A percentile compares a stretch with the other conserved stretches of the same genome.
These are phyloP conservation scores for Conringia planisiliqua DNA, from an alignment of 345 rosid genomes.

Conservation along the genomic window DNA sequence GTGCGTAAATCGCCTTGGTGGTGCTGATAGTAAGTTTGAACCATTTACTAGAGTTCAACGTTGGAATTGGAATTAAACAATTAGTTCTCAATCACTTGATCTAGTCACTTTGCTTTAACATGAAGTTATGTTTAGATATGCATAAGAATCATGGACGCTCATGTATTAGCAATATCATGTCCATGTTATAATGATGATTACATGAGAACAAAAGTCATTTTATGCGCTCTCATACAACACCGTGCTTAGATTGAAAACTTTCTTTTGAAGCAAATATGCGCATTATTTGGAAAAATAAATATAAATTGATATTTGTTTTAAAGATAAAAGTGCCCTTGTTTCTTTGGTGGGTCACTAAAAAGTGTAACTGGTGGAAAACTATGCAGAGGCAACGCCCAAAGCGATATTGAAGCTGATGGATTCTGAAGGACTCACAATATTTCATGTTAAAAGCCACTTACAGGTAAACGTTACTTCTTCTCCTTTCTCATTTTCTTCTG, in stretches of 20 bases:
- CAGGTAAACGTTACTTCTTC: slow-evolving; percentile 46
- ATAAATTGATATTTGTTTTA: neutral
- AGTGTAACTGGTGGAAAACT: slow-evolving; percentile 17
- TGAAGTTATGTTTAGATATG: slow-evolving; percentile 3
- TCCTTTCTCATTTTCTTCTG: neutral
- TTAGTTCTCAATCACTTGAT: neutral
- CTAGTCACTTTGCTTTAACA: slow-evolving; percentile 5
- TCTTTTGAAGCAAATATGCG: neutral
- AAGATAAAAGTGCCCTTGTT: slow-evolving; percentile 2
- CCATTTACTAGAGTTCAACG: neutral
- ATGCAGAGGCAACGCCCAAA: slow-evolving; percentile 86
- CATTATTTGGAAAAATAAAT: neutral
- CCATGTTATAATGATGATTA: neutral
- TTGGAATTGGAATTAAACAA: neutral
- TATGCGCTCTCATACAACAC: slow-evolving; percentile 1
- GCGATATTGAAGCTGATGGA: slow-evolving; percentile 89
- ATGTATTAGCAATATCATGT: neutral
- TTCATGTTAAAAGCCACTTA: slow-evolving; percentile 96
- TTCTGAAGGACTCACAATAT: slow-evolving; percentile 80
- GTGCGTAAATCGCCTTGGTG: slow-evolving; percentile 78
- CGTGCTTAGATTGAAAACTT: neutral
- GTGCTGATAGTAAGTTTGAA: slow-evolving; percentile 56
- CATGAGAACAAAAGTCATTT: neutral
- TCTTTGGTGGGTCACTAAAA: slow-evolving; percentile 10
- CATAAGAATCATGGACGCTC: slow-evolving; percentile 12